Evolutionary conservation across 805 yeast genomes (phyloP).

Genomic region (Myxozyma sirexii): DNA sequence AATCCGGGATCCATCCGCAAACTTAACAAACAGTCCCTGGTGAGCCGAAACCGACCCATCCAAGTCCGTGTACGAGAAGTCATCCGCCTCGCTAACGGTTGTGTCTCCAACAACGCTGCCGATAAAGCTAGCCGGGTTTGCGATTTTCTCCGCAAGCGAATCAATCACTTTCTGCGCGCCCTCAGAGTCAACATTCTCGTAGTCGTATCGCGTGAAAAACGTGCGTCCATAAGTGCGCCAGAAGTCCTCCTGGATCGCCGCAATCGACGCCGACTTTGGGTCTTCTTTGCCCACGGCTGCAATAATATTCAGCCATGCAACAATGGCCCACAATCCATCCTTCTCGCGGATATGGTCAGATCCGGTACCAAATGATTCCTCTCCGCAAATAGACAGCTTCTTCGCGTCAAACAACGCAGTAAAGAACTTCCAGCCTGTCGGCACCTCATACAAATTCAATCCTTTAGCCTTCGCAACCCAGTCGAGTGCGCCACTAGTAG

Average conservation of each 20-base stretch:
- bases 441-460: conserved; percentile 84
- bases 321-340: conserved; percentile 97
- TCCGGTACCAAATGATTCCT: conserved; percentile 97
- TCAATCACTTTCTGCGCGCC: conserved; percentile 73
- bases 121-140: conserved; percentile 47
- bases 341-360: conserved; percentile 96
- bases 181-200: conserved; percentile 75
- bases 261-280: conserved; percentile 70
- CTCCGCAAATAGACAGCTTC: conserved; percentile 95
- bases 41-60: conserved; percentile 87
- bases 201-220: conserved; percentile 95
- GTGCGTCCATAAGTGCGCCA: conserved; percentile 95
- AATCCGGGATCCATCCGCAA: conserved; percentile 79
- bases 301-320: conserved; percentile 94
- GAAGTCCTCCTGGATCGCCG: conserved; percentile 77
- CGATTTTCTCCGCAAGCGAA: conserved; percentile 49
- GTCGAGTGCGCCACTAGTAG: conserved; percentile 93
- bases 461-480: conserved; percentile 81
- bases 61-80: conserved; percentile 88
- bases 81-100: conserved; percentile 73
- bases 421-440: conserved; percentile 97
- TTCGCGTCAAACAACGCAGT: conserved; percentile 93
- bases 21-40: conserved; percentile 87
- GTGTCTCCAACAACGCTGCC: conserved; percentile 59
- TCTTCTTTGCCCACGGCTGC: conserved; percentile 71